Evolutionary conservation across 1,284 basidiomycete genomes (phyloP), one percentile per base, ranked within the genome.

Genomic region (Microbotryomycetes sp.): DNA sequence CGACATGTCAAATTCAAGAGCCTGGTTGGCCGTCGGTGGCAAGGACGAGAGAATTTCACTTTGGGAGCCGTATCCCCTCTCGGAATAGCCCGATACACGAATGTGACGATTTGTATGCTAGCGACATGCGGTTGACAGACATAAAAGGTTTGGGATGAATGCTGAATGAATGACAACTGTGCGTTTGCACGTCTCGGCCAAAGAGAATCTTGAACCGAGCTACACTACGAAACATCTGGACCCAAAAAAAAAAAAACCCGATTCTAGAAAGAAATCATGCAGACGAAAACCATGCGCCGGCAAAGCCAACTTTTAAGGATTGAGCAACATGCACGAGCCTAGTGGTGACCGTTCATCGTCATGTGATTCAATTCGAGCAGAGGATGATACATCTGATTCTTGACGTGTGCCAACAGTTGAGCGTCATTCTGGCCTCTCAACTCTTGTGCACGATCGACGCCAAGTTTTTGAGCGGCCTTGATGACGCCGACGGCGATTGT

Each of bases 401-500:
- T 81, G 64, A 41, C 59, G 23, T 41, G 35, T 41, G 35, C 9
- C 35, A 41, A 41, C 18, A 90, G 75, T 57, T 84, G 78, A 1
- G 70, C 73, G 69, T 89, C 85, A 66, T 71, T 79, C 78, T 84
- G 78, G 18, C 70, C 69, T 48, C 83, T 79, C n/a, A 89, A 79
- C 54, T 62, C 48, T 29, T 66, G 61, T 46, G 61, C 58, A 29
- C 62, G 52, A 57, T 70, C 71, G 49, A 72, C 62, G 13, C 60
- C 64, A 30, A 68, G 56, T 46, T 66, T 81, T 74, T 92, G 89
- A 31, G 89, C 88, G 45, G 83, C 80, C 58, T 84, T 82, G 70
- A 92, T 86, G 57, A 92, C 89, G 49, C 81, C 78, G 56, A 78
- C 76, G 15, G 89, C 87, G 66, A 93, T 88, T 57, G 80, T 75